Base-by-base conservation (phyloP, 352 stramenopile species). In the Globisporangium ultimum region DNA sequence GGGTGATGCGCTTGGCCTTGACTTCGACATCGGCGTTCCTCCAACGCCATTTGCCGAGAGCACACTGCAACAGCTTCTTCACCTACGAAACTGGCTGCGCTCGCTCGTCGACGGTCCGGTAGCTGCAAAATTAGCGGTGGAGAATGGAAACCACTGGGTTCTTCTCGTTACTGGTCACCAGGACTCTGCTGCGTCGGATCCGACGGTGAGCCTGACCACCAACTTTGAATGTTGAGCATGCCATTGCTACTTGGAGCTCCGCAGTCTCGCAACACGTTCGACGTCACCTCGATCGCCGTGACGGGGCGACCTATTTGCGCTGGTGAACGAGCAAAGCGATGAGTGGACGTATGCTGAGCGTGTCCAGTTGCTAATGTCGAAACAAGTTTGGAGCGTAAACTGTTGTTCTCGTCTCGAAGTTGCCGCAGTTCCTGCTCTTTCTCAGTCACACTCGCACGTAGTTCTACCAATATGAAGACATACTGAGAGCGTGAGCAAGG, bases 201-300 rank as follows among this genome's bases (percentile, higher is more conserved):
- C 34, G 48, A 11, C 45, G 57, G 42, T 13, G 28, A 17, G 7
- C 79, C 80, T 1, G 75, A 61, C 80, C 80, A 89, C 76, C 80
- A 89, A 53, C 55, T 82, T 11, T 85, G 74, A 40, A 89, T 88
- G 36, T 69, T 74, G 51, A 52, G 54, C 46, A 51, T 61, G 2
- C 66, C 48, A 12, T 42, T 45, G n/a, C 42, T 66, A 55, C 46
- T 40, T 55, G 62, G 14, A 58, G 24, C 53, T 61, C 58, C 12
- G 18, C 17, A n/a, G 13, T 45, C 40, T 15, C 40, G 40, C 38
- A 43, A 8, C 10, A 17, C 22, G 38, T 20, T 46, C 5, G 48
- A 45, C 7, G n/a, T 67, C 13, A 70, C 14, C 11, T 80, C 76
- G 1, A 76, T 51, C 7, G 70, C 64, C 20, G 67, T 72, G 17